Evolutionary conservation across 257 asterid species (phyloP), one percentile per base, ranked within the genome.

Genomic region (Marsdenia floribunda): DNA sequence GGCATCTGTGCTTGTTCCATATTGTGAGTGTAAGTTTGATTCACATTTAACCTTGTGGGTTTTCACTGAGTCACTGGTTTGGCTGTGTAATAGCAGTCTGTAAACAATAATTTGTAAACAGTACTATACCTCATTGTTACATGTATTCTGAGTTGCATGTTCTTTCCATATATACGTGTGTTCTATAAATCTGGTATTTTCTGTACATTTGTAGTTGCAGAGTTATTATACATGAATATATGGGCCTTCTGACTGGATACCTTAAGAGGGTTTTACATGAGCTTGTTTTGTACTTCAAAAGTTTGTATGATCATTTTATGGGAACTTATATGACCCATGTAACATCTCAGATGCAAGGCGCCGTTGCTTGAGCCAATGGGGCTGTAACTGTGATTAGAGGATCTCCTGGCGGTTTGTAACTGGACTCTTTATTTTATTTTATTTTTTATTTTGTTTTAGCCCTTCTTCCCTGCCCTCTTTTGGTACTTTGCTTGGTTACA

Each of bases 1-100:
- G 83, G 79, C 73, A 67, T 79, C 24, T 87, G 91, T 75, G 76
- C 87, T 0, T 87, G 91, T 77, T 76, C 89, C 75, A 82, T 87
- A 82, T 75, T 87, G 88, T 87, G 83, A 87, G 53, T 72, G 81
- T 44, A 79, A 74, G 82, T 76, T 77, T 52, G 79, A 55, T 67
- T 71, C 77, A 59, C 77, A 76, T 72, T 77, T 79, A 68, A 76
- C 76, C 84, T 73, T 73, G 72, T 77, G 78, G 81, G 75, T 19
- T 53, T 49, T 67, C 73, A 46, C 58, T 67, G 69, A 78, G 73
- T 77, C 71, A 65, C 73, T 72, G 71, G 66, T 21, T 76, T 82
- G 75, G 19, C 79, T 79, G 80, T 76, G 85, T 76, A 73, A 79
- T 70, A 74, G 83, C 80, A 75, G 85, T 78, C 76, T 72, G 79